A percentile compares a stretch with the other conserved stretches of the same genome.
Evolutionary conservation across 2,329 filamentous ascomycete genomes (phyloP).

Genomic region (Colletotrichum sp.): DNA sequence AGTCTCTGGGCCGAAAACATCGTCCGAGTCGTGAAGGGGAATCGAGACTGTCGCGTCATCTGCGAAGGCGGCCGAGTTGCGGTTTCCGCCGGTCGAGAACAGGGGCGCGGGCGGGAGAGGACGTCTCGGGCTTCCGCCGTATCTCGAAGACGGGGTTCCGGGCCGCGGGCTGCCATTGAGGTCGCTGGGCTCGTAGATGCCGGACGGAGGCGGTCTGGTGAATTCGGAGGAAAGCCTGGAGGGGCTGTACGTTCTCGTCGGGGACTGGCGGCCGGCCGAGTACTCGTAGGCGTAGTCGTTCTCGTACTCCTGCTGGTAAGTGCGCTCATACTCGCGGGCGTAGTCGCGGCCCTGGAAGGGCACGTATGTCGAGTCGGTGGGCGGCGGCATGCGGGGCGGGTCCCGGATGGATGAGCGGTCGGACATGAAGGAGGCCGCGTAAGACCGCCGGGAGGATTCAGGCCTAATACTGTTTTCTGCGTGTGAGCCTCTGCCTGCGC

Average conservation of each 20-base stretch:
- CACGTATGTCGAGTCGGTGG: constrained; percentile 65
- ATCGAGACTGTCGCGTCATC: constrained; percentile 77
- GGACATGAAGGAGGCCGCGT: constrained; percentile 59
- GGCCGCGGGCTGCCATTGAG: constrained; percentile 89
- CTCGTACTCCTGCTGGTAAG: constrained; percentile 22
- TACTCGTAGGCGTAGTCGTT: constrained; percentile 17
- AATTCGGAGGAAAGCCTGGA: constrained; percentile 64
- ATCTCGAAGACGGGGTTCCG: constrained; percentile 87
- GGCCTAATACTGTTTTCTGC: constrained; percentile 43
- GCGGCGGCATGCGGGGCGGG: constrained; percentile 63
- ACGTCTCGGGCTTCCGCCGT: constrained; percentile 85
- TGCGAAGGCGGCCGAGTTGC: constrained; percentile 58
- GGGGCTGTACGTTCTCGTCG: constrained; percentile 64
- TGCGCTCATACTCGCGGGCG: constrained; percentile 31
- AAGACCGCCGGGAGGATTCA: constrained; percentile 48
- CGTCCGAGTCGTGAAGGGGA: constrained; percentile 69
- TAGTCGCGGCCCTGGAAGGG: constrained; percentile 55
- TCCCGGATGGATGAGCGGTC: constrained; percentile 59
- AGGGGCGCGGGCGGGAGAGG: constrained; percentile 89
- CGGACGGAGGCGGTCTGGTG: constrained; percentile 72
- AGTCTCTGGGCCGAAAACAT: constrained; percentile 73
- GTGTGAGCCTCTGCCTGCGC: constrained; percentile 49
- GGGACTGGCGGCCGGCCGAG: constrained; percentile 41
- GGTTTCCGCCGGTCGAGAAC: constrained; percentile 63
- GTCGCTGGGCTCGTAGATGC: constrained; percentile 83